These are phyloP conservation scores for Lactarius evosmus DNA, from an alignment of 768 basidiomycete genomes.

Conservation along the genomic window DNA sequence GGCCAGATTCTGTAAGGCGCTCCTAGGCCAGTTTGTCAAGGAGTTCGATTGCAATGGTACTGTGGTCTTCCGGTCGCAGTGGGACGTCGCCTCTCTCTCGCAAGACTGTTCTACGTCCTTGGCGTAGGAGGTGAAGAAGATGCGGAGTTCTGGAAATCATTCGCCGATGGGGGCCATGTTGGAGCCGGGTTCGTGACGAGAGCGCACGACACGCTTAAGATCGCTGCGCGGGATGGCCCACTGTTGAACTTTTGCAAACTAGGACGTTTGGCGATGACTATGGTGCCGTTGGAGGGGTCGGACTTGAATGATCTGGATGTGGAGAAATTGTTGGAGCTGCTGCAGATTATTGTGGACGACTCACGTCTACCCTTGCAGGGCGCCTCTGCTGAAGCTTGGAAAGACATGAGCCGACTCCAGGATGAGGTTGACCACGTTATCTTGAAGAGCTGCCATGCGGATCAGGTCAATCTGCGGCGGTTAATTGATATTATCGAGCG, in stretches of 20 bases:
- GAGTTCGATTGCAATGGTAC: not conserved
- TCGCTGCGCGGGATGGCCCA: constrained; percentile 4
- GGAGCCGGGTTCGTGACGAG: not conserved
- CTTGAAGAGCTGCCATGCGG: too few species aligned
- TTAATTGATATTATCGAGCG: constrained; percentile 4
- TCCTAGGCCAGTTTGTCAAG: not conserved
- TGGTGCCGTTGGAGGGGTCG: not conserved
- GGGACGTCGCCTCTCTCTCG: not conserved
- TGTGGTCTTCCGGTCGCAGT: not conserved
- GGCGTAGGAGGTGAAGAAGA: constrained; percentile 1
- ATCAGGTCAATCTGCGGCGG: not conserved
- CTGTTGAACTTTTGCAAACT: constrained; percentile 1
- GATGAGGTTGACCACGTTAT: not conserved
- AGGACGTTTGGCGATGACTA: not conserved
- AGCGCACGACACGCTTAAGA: not conserved
- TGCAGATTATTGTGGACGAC: not conserved
- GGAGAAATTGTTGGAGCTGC: not conserved
- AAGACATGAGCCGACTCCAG: not conserved
- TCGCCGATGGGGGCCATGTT: not conserved
- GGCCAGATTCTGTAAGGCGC: not conserved
- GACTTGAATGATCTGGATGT: not conserved
- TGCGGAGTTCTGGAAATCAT: not conserved
- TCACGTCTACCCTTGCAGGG: not conserved
- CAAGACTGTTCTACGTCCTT: not conserved
- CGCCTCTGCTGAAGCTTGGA: not conserved